Percentiles rank a stretch among this genome's conserved stretches.
phyloP scores from a whole-genome alignment of 352 stramenopile genomes.

The Phytophthora vignae region DNA sequence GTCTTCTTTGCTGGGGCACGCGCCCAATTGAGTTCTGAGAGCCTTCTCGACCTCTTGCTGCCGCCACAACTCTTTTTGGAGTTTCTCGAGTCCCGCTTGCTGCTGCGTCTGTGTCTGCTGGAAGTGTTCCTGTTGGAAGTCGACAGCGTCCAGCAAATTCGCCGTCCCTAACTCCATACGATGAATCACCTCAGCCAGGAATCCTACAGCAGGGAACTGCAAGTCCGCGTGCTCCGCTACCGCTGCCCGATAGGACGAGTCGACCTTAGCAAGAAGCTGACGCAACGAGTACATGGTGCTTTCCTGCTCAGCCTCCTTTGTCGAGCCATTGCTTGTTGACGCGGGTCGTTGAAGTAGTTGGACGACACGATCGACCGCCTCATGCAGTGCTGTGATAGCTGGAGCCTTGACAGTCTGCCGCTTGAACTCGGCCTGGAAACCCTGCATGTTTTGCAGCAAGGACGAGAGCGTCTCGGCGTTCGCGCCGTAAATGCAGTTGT shows the following conservation, averaged over 20 bases:
- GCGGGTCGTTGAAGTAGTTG: conserved; percentile 41
- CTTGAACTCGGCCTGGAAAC: conserved; percentile 41
- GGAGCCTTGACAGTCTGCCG: conserved; percentile 33
- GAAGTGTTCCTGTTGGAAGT: conserved; percentile 61
- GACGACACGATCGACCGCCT: conserved; percentile 40
- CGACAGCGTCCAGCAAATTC: conserved; percentile 60
- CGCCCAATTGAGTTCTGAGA: conserved; percentile 50
- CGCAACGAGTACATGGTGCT: conserved; percentile 55
- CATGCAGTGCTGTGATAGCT: conserved; percentile 36
- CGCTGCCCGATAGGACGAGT: conserved; percentile 38
- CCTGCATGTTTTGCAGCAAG: conserved; percentile 44
- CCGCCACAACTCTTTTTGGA: conserved; percentile 52
- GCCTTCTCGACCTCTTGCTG: conserved; percentile 57
- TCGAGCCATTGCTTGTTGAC: conserved; percentile 4
- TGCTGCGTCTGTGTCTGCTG: conserved; percentile 51
- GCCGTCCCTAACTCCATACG: conserved; percentile 73
- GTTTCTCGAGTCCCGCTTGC: conserved; percentile 48
- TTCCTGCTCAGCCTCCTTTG: conserved; percentile 22
- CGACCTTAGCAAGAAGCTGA: conserved; percentile 45
- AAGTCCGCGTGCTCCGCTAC: conserved; percentile 26
- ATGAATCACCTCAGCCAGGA: conserved; percentile 53
- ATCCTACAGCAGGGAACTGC: conserved; percentile 21
- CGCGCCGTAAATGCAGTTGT: conserved; percentile 67
- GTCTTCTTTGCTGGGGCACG: conserved; percentile 72
- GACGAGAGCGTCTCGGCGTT: conserved; percentile 38